Evolutionary conservation across 2,329 filamentous ascomycete genomes (phyloP), one percentile per base, ranked within the genome.

Genomic region (Pseudocercospora fijiensis): DNA sequence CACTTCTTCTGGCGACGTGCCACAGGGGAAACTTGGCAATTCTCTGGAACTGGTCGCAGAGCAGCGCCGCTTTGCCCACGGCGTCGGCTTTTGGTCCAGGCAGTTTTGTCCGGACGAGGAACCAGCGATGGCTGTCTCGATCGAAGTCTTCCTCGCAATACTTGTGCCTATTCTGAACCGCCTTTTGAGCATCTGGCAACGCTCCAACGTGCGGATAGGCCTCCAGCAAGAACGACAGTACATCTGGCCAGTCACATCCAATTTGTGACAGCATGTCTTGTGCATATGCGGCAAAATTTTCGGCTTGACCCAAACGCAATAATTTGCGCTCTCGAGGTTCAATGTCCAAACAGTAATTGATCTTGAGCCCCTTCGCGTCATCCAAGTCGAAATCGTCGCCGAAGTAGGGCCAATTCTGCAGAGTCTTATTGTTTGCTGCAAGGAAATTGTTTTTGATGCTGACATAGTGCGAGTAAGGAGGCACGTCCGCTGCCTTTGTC

Each of bases 321-420:
- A 80, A 66, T 58, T 75, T 75, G 9, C 66, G 57, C 5, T 69
- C 67, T 22, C 76, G 69, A 4, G 70, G 62, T 6, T 68, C 68
- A 9, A 74, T 69, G 53, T 75, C 73, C 7, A 76, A 59, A 56
- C 69, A 53, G 66, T 71, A 78, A 22, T 62, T 65, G 30, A 65
- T 69, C 61, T 65, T 63, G 22, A 79, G 64, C 16, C 73, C 65
- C 10, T 69, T 67, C 27, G 69, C 74, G 5, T 37, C 53, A 13
- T 59, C 69, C 43, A 64, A 70, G n/a, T 79, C 73, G 13, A 73
- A 73, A 18, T 76, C 73, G 49, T 78, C 75, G 9, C 71, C 72
- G 60, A 79, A 77, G 63, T 78, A 78, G 2, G 77, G 77, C 71
- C 75, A 78, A 22, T 75, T 74, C n/a, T 78, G 73, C n/a, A 81